Conservation (phyloP, 345 rosid species). For the Salix caprea region DNA sequence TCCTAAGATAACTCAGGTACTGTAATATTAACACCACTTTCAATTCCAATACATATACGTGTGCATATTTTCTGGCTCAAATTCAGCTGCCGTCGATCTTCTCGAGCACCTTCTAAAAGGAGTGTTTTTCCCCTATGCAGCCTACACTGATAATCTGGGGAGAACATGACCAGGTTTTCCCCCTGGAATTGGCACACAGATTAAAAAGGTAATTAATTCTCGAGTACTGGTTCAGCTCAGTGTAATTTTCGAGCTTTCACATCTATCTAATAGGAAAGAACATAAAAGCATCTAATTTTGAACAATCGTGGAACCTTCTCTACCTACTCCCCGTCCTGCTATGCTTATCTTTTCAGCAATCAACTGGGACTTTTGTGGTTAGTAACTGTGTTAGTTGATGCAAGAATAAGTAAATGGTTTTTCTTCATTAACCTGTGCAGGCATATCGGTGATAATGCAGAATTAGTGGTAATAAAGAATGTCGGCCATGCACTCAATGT, state of each 20-base stretch:
- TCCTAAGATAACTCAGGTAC: slow-evolving; percentile 71
- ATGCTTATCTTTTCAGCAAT: neutral
- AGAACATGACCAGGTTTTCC: slow-evolving; percentile 75
- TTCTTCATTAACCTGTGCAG: slow-evolving; percentile 28
- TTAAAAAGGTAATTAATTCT: slow-evolving; percentile 40
- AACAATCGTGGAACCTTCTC: neutral
- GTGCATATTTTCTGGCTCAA: neutral
- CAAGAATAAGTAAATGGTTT: neutral
- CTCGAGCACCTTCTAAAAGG: neutral
- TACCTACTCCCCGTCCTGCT: neutral
- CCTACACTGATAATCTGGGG: slow-evolving; percentile 76
- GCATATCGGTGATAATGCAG: slow-evolving; percentile 57
- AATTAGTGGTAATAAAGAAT: slow-evolving; percentile 55
- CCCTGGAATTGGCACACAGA: slow-evolving; percentile 71
- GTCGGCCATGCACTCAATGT: slow-evolving; percentile 72
- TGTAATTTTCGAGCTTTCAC: neutral
- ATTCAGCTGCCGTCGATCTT: neutral
- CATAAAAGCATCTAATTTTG: neutral
- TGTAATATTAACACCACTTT: neutral
- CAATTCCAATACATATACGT: neutral
- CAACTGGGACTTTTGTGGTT: neutral
- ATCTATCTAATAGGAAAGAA: neutral
- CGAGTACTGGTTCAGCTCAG: neutral
- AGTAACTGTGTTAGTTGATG: neutral
- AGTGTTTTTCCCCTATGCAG: slow-evolving; percentile 33